phyloP scores from a whole-genome alignment of 352 stramenopile species.

The Globisporangium echinulatum region DNA sequence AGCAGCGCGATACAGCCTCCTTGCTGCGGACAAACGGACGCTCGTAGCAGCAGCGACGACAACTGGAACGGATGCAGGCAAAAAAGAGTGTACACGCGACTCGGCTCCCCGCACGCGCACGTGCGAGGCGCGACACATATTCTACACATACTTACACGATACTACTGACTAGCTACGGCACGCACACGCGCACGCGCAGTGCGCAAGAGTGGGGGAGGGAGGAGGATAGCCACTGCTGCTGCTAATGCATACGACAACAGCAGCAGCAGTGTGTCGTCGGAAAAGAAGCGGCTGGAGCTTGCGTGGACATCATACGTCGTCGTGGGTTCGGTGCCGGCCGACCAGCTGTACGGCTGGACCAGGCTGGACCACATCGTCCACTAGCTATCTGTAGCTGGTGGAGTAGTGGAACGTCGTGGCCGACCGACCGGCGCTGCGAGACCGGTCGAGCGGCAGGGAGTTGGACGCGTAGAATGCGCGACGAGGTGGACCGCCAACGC shows the following conservation, averaged over 20 bases:
- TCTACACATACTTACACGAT: neutral
- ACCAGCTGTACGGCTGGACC: neutral
- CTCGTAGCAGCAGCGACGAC: too few species aligned
- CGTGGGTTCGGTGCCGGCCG: neutral
- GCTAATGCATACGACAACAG: too few species aligned
- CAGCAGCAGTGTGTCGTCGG: neutral
- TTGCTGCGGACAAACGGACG: too few species aligned
- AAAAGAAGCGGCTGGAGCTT: neutral
- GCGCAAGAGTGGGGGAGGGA: neutral
- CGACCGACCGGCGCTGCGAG: constrained; percentile 32
- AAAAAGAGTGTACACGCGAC: neutral
- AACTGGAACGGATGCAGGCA: too few species aligned
- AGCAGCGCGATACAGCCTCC: too few species aligned
- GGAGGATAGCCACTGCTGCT: too few species aligned
- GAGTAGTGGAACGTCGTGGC: constrained; percentile 23
- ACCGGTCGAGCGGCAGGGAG: constrained; percentile 49
- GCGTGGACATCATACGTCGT: neutral
- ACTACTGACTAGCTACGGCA: neutral
- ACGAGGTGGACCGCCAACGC: constrained; percentile 14
- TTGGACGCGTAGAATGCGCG: constrained; percentile 40
- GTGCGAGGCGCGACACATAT: neutral
- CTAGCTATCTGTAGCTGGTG: constrained; percentile 17
- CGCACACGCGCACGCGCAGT: too few species aligned
- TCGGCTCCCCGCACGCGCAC: neutral
- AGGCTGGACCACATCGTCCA: neutral